A percentile compares a stretch with the other conserved stretches of the same genome.
Evolutionary conservation across 2,329 filamentous ascomycete species (phyloP).

Genomic region (Exophiala sp.): DNA sequence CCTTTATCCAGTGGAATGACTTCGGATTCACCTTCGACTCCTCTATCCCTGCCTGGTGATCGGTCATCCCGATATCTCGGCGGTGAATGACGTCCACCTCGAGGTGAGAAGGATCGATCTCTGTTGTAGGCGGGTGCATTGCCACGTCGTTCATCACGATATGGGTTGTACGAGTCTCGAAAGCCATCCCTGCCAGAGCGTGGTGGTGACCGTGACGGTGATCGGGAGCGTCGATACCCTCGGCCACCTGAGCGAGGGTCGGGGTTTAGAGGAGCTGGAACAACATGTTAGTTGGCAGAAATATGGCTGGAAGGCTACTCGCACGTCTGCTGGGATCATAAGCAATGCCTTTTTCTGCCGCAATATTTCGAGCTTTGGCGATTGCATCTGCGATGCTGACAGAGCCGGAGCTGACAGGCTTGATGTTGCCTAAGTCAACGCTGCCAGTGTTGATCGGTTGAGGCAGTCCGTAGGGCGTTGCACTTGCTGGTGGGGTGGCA

Average conservation of each 20-base stretch:
- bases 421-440: slow-evolving; percentile 72
- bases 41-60: slow-evolving; percentile 45
- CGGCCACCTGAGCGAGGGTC: slow-evolving; percentile 37
- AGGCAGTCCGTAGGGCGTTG: slow-evolving; percentile 40
- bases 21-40: slow-evolving; percentile 65
- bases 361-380: slow-evolving; percentile 75
- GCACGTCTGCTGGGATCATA: slow-evolving; percentile 40
- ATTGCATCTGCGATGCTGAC: slow-evolving; percentile 80
- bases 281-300: neutral
- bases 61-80: slow-evolving; percentile 44
- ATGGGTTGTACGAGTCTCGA: slow-evolving; percentile 72
- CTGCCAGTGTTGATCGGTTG: slow-evolving; percentile 55
- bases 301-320: slow-evolving; percentile 1
- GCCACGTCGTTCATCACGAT: slow-evolving; percentile 72
- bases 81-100: slow-evolving; percentile 46
- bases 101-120: slow-evolving; percentile 68
- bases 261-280: slow-evolving; percentile 19
- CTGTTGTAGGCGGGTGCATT: slow-evolving; percentile 55
- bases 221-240: slow-evolving; percentile 56
- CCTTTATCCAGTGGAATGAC: slow-evolving; percentile 81
- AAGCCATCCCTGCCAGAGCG: slow-evolving; percentile 61
- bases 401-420: slow-evolving; percentile 71
- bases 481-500: slow-evolving; percentile 37
- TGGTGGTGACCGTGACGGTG: slow-evolving; percentile 67
- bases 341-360: slow-evolving; percentile 66